Base-by-base conservation (phyloP, 2,329 filamentous ascomycete genomes). In the Scleromitrula shiraiana region DNA sequence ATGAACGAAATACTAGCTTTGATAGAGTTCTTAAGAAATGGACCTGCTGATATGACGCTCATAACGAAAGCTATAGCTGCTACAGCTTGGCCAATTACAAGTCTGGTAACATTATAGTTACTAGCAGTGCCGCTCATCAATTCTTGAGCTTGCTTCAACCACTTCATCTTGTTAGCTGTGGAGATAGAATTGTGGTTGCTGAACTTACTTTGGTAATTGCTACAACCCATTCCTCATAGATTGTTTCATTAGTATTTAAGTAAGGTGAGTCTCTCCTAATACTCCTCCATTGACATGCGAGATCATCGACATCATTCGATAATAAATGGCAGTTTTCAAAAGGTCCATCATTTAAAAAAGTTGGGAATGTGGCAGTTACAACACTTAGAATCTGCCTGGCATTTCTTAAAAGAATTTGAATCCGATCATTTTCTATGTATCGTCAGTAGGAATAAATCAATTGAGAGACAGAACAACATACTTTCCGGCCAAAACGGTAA, bases 101-200 rank as follows among this genome's bases (percentile, higher is more conserved):
- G 74, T 43, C 75, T 79, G 1, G 73, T 61, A 53, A 94, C 72
- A 61, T 95, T 77, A 64, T 98, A 98, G 63, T 95, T 94, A 65
- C 89, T 96, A 4, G 93, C 90, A 63, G 93, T 88, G 59, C 81
- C 83, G 59, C 88, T 94, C 76, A 98, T 86, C 14, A 88, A 68
- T 19, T 77, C 73, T 64, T 97, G 93, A 19, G 58, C 61, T 15
- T 73, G 66, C 6, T 64, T 64, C 43, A 69, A 66, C 30, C 72
- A 70, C 50, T 69, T 56, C 14, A 38, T 17, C 29, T 9, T 17
- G 50, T 62, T 51, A 61, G 54, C 23, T 50, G 19, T 30, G 22
- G 33, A 24, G 19, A n/a, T 23, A 17, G 15, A 9, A 19, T 8
- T 19, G 29, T 8, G 20, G 12, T 23, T 12, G 5, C 2, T 35